Evolutionary conservation across 176 grass and related monocot genomes (phyloP).

Genomic region (Leersia perrieri): DNA sequence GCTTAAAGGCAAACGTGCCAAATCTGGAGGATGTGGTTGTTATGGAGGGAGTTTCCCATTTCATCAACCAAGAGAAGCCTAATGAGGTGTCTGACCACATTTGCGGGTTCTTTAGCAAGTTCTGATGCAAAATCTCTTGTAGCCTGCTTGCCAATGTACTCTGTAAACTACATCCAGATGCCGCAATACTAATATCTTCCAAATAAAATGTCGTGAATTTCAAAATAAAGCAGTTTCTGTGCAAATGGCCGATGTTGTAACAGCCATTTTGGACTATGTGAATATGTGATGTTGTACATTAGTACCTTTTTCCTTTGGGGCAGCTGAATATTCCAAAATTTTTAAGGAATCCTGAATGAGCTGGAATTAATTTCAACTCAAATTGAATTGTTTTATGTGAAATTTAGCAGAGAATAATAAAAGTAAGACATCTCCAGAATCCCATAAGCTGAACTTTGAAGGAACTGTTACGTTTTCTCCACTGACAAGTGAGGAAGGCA

Average conservation of each 20-base stretch:
- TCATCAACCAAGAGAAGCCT: conserved; percentile 78
- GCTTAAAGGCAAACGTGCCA: conserved; percentile 53
- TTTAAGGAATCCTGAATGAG: not conserved
- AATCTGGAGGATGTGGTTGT: conserved; percentile 72
- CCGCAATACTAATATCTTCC: too few relatives aligned
- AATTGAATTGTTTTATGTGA: not conserved
- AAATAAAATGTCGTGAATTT: too few relatives aligned
- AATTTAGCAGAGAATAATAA: not conserved
- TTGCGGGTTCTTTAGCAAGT: conserved; percentile 65
- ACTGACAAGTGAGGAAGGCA: too few relatives aligned
- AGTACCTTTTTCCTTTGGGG: not conserved
- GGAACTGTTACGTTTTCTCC: too few relatives aligned
- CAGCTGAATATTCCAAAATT: not conserved
- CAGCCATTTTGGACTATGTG: not conserved
- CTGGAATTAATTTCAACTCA: not conserved
- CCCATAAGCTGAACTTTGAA: too few relatives aligned
- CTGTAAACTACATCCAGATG: not conserved
- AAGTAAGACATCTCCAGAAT: too few relatives aligned
- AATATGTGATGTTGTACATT: too few relatives aligned
- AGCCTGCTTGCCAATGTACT: not conserved
- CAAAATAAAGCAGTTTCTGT: too few relatives aligned
- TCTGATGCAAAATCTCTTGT: conserved; percentile 21
- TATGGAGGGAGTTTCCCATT: conserved; percentile 69
- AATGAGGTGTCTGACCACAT: conserved; percentile 75
- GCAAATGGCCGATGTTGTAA: not conserved